Base-by-base conservation (phyloP, 2,329 filamentous ascomycete species). In the Hypoxylon sp. region DNA sequence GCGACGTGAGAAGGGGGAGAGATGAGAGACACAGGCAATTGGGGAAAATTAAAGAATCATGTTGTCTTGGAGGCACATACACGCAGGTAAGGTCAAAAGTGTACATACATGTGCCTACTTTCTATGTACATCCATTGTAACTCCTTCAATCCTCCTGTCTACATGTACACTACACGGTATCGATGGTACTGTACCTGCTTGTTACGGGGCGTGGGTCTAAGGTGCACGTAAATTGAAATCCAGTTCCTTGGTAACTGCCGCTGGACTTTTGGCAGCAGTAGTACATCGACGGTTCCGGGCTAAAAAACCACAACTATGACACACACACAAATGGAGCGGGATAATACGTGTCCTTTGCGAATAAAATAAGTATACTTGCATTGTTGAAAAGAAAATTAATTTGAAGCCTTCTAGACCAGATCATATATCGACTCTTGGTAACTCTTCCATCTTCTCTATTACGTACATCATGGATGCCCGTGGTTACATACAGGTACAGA, bases 141-240 rank as follows among this genome's bases (percentile, higher is more conserved):
- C 33, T 57, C 53, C 27, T 40, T 44, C 51, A 27, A 27, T 27
- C 25, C 25, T 27, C 25, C 5, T 27, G 25, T 3, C 3, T 27
- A 27, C 5, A 27, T 27, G 25, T 27, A 27, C 33, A 27, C 42
- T 59, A 37, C 30, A 25, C 30, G 50, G 50, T 37, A 33, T 13
- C 13, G 31, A 30, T 14, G 35, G 40, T 44, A 48, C 44, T 61
- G 53, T 61, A 61, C 58, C 20, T 57, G 50, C 20, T 51, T 58
- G 25, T 27, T 27, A 58, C 53, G 35, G 51, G 51, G 10, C 20
- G 37, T 58, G 46, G 58, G 56, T 33, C 46, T 30, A 59, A 48
- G 22, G 46, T 67, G 5, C 20, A 20, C 25, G 5, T 27, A 62
- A 55, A 59, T 49, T 62, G 54, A 54, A 62, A 62, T 49, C 64